Conservation (phyloP, 176 grass and related monocot genomes). For the Bromus sterilis region DNA sequence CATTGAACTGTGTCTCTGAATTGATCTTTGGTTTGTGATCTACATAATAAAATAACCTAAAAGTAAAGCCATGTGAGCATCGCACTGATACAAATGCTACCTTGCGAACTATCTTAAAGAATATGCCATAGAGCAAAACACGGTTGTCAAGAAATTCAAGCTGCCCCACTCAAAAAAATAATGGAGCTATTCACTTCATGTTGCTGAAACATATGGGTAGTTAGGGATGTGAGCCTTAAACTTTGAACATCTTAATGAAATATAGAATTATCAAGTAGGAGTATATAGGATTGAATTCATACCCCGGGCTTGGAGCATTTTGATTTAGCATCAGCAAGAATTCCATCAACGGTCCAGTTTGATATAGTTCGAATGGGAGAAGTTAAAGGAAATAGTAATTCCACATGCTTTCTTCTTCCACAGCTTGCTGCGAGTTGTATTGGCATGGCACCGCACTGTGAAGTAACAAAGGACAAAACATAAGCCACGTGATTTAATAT, state of each 20-base stretch:
- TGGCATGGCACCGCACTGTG: slow-evolving; percentile 20
- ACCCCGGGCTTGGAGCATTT: slow-evolving; percentile 11
- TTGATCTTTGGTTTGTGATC: not conserved
- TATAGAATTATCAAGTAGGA: not conserved
- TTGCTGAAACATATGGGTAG: not conserved
- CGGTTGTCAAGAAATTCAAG: not conserved
- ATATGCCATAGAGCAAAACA: not conserved
- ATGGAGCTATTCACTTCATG: not conserved
- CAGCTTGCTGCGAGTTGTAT: slow-evolving; percentile 21
- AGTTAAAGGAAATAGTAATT: slow-evolving; percentile 22
- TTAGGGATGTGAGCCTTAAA: not conserved
- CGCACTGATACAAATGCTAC: not conserved
- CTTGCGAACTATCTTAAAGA: not conserved
- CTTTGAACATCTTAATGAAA: not conserved
- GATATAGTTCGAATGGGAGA: slow-evolving; percentile 11
- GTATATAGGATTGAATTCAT: not conserved
- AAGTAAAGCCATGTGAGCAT: not conserved
- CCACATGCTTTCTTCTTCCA: slow-evolving; percentile 28
- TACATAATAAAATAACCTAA: not conserved
- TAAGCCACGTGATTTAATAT: not conserved
- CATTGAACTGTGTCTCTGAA: not conserved
- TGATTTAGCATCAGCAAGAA: slow-evolving; percentile 11
- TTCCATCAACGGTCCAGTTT: slow-evolving; percentile 22
- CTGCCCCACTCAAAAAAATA: not conserved
- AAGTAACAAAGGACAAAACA: slow-evolving; percentile 5